Base-by-base conservation (phyloP, 805 yeast genomes). In the Metschnikowia drakensbergensis region DNA sequence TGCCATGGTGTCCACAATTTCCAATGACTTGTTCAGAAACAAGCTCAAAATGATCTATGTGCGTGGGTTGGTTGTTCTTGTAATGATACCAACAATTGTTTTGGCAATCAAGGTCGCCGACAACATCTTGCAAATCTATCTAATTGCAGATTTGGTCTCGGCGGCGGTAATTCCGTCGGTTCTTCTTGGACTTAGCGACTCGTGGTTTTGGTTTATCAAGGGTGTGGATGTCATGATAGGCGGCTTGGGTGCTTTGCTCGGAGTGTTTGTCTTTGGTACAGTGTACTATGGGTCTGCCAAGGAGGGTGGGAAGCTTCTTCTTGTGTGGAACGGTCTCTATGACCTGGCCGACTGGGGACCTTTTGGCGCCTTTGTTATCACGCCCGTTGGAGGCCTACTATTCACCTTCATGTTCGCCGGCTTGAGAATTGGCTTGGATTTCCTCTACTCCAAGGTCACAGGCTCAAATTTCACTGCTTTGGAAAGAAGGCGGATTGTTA, bases 311-410 rank as follows among this genome's bases (percentile, higher is more conserved):
- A 76, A 76, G 52, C 74, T 91, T 45, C 68, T 91, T 45, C 70
- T 91, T 50, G 74, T 91, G 46, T 80, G 84, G 81, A 82, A 86
- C 58, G 97, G 97, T 38, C 69, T 91, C 27, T 91, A 91, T 60
- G 71, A 76, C 52, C 71, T 79, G 5, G 79, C 76, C 43, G 97
- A 91, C 62, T 91, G 97, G 97, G 88, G 95, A 58, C 83, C 96
- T 0, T 91, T 91, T 69, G 97, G 96, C 25, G 96, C 97, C 1
- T 91, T 91, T 67, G 92, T 87, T 5, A 86, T 84, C 53, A 94
- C 97, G 1, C 97, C 97, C 5, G 75, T 83, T 36, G 95, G 92
- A 27, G 89, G 92, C 8, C 54, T 90, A 2, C 52, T 84, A 5
- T 71, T 83, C 52, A 83, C 87, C 2, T 65, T 79, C 10, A 58